phyloP scores from a whole-genome alignment of 805 yeast genomes.

The Wickerhamiella spandovensis region DNA sequence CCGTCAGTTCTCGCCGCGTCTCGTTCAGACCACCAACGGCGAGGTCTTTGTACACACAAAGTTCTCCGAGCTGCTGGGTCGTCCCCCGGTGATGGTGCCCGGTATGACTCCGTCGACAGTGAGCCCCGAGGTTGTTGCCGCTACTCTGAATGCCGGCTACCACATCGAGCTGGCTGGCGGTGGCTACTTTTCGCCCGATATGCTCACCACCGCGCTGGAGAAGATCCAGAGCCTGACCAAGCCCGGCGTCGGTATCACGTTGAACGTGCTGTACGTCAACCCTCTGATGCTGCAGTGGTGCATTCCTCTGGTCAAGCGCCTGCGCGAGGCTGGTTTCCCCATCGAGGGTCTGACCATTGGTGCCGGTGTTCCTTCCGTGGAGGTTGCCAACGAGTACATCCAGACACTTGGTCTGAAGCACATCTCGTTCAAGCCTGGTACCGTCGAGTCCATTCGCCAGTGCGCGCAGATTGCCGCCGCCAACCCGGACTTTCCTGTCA shows the following conservation, averaged over 20 bases:
- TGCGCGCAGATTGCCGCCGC: slow-evolving; percentile 85
- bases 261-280: slow-evolving; percentile 88
- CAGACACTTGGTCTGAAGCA: slow-evolving; percentile 84
- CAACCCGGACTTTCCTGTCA: slow-evolving; percentile 92
- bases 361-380: slow-evolving; percentile 98
- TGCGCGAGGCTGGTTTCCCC: slow-evolving; percentile 88
- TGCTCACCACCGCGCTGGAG: slow-evolving; percentile 64
- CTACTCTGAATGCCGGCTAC: slow-evolving; percentile 91
- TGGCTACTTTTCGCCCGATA: slow-evolving; percentile 73
- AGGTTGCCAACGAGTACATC: slow-evolving; percentile 94
- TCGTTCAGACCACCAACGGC: slow-evolving; percentile 51
- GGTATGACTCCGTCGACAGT: slow-evolving; percentile 99
- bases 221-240: slow-evolving; percentile 52
- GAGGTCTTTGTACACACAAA: slow-evolving; percentile 84
- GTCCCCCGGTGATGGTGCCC: slow-evolving; percentile 94
- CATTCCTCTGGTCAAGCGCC: slow-evolving; percentile 81
- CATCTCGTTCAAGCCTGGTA: slow-evolving; percentile 95
- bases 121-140: slow-evolving; percentile 84
- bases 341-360: slow-evolving; percentile 93
- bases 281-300: slow-evolving; percentile 99
- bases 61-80: slow-evolving; percentile 80
- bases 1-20: slow-evolving; percentile 71
- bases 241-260: slow-evolving; percentile 84
- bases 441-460: slow-evolving; percentile 80
- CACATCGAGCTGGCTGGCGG: slow-evolving; percentile 98